Base-by-base conservation (phyloP, 768 basidiomycete genomes). In the Favolaschia claudopus region DNA sequence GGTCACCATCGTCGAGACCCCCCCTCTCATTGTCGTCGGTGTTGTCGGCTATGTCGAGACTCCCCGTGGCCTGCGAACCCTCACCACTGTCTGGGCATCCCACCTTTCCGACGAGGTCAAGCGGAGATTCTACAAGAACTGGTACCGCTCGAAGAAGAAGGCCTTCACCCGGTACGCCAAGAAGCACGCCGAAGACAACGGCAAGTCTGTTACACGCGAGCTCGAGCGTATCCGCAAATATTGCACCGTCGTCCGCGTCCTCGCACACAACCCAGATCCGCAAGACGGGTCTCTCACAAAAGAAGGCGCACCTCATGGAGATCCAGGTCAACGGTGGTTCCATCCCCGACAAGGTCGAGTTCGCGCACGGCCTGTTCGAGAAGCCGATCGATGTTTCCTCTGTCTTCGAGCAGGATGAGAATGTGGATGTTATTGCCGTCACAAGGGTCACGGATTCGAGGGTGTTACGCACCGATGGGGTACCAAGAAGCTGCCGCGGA, bases 61-160 rank as follows among this genome's bases (percentile, higher is more conserved):
- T 58, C 97, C 97, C 72, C 96, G 97, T 70, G 97, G 97, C 71
- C 90, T 99, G 66, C 95, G 97, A 74, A 94, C 95, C 37, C 91
- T 99, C 72, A 99, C 97, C 73, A 99, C 97, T 60, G 96, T 97
- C 76, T 94, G 92, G 97, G 96, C 97, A 43, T 92, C 93, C 68
- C 97, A 99, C 78, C 87, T 99, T 38, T 96, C 94, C 34, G 97
- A 98, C 76, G 96, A 98, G 76, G 75, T 99, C 76, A 99, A 96
- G 82, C 93, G 97, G 72, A 89, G 97, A 69, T 98, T 99, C 90
- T 98, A 99, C 91, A 96, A 95, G 86, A 97, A 96, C 87, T 98
- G 96, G 96, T 99, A 99, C 85, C 90, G 93, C 69, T 96, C 95
- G 46, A 99, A 99, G 92, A 99, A 99, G 88, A 99, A 99, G 89